Evolutionary conservation across 1,139 yeast genomes (phyloP), one percentile per base, ranked within the genome.

Genomic region (Trichomonascaceae sp.): DNA sequence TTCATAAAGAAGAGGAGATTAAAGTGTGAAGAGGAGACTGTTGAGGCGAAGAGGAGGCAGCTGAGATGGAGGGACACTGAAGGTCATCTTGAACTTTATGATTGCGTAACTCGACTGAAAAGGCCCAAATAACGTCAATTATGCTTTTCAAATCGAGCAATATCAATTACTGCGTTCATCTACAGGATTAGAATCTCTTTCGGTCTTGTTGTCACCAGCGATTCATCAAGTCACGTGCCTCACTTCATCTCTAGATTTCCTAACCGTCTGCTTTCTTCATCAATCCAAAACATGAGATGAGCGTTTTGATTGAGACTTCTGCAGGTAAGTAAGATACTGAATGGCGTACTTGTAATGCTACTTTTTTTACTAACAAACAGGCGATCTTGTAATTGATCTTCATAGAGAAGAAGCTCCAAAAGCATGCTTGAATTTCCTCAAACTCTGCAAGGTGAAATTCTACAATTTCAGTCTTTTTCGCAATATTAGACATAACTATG

Each of bases 251-350:
- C n/a, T 8, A 22, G 24, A 6, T 15, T 18, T 47, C 6, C 38
- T 32, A 20, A 15, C 10, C 18, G 19, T 10, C 17, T 17, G 15
- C 43, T 17, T 20, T 43, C 43, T 36, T 27, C 30, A 45, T 22
- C 52, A 19, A 43, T 32, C 32, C 38, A 32, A 43, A 43, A 17
- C 47, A 49, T 32, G 41, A 15, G 19, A 82, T 82, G 86, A 81
- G 86, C 62, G 83, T 82, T 3, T 62, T 83, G 39, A 53, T 82
- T 12, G 87, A 83, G 61, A 82, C 87, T 0, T 76, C 82, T 1
- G 66, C 64, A 43, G 85, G 84, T 56, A 68, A 66, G 68, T 62
- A 13, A 9, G 17, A 20, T 7, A 50, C n/a, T 13, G 30, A 15
- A 20, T 9, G 13, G 6, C 20, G 10, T 6, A 17, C 9, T 12